A percentile compares a stretch with the other conserved stretches of the same genome.
Evolutionary conservation across 495 filamentous ascomycete species (phyloP).

Genomic region (Lineolata rhizophorae): DNA sequence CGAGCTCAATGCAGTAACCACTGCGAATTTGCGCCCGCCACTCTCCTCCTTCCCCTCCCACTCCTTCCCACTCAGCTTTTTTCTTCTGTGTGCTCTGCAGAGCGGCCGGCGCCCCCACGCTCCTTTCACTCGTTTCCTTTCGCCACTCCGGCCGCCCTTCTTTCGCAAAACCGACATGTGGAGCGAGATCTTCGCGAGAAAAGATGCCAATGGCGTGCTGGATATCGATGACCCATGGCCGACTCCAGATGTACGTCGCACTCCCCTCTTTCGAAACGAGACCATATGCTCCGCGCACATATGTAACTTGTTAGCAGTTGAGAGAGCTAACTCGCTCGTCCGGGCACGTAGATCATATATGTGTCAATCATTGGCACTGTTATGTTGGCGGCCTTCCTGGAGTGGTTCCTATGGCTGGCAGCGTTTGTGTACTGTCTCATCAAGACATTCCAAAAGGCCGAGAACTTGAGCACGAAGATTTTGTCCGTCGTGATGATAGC

Average conservation of each 20-base stretch:
- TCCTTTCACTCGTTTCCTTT: too few relatives aligned
- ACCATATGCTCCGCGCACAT: too few relatives aligned
- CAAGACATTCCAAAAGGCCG: constrained; percentile 80
- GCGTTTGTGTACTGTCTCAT: constrained; percentile 81
- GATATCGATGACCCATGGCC: constrained; percentile 13
- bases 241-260: constrained; percentile 25
- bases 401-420: constrained; percentile 87
- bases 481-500: constrained; percentile 56
- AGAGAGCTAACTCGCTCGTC: too few relatives aligned
- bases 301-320: too few relatives aligned
- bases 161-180: too few relatives aligned
- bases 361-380: constrained; percentile 61
- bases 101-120: too few relatives aligned
- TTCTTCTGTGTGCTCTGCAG: too few relatives aligned
- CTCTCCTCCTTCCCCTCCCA: too few relatives aligned
- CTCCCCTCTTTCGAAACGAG: neutral
- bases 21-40: too few relatives aligned
- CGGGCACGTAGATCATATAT: constrained; percentile 48
- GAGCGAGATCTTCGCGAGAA: neutral
- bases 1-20: too few relatives aligned
- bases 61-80: too few relatives aligned
- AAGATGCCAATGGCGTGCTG: constrained; percentile 3
- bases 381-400: constrained; percentile 66
- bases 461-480: constrained; percentile 57
- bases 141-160: too few relatives aligned